Conservation (phyloP, 2,329 filamentous ascomycete species). For the Fusarium hainanense region DNA sequence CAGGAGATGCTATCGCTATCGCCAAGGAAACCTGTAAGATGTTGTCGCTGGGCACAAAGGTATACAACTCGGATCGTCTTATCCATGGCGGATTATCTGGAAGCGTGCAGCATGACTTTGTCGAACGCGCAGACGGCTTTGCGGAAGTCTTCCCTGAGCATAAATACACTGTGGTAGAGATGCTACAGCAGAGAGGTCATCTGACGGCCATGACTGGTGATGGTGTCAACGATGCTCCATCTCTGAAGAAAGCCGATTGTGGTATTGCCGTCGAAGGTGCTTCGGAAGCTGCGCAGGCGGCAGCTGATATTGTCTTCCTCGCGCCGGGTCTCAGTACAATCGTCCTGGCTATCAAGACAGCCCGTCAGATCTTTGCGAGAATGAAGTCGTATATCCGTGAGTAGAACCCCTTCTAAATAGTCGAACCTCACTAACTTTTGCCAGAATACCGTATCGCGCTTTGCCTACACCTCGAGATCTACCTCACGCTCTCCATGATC, state of each 20-base stretch:
- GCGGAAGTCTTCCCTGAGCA: slow-evolving; percentile 28
- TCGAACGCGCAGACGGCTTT: slow-evolving; percentile 28
- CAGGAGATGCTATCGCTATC: slow-evolving; percentile 27
- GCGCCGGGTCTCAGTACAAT: slow-evolving; percentile 8
- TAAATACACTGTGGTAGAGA: slow-evolving; percentile 27
- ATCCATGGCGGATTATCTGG: slow-evolving; percentile 21
- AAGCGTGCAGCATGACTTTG: slow-evolving; percentile 30
- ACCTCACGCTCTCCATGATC: slow-evolving; percentile 19
- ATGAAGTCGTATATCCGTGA: slow-evolving; percentile 34
- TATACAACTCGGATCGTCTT: slow-evolving; percentile 20
- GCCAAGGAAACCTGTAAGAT: slow-evolving; percentile 33
- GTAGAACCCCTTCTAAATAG: fast-evolving
- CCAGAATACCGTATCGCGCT: slow-evolving; percentile 25
- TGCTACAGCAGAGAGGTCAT: slow-evolving; percentile 23
- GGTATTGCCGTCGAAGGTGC: slow-evolving; percentile 29
- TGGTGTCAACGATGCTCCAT: slow-evolving; percentile 22
- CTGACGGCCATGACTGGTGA: slow-evolving; percentile 30
- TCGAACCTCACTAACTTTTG: neutral
- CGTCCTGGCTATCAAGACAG: neutral
- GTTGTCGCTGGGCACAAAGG: slow-evolving; percentile 18
- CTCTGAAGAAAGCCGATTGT: slow-evolving; percentile 18
- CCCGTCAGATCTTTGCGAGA: slow-evolving; percentile 19
- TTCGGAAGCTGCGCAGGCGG: slow-evolving; percentile 24
- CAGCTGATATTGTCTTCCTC: slow-evolving; percentile 25
- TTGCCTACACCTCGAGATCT: slow-evolving; percentile 20